phyloP scores from a whole-genome alignment of 257 asterid genomes.

The Nicotiana benthamiana region DNA sequence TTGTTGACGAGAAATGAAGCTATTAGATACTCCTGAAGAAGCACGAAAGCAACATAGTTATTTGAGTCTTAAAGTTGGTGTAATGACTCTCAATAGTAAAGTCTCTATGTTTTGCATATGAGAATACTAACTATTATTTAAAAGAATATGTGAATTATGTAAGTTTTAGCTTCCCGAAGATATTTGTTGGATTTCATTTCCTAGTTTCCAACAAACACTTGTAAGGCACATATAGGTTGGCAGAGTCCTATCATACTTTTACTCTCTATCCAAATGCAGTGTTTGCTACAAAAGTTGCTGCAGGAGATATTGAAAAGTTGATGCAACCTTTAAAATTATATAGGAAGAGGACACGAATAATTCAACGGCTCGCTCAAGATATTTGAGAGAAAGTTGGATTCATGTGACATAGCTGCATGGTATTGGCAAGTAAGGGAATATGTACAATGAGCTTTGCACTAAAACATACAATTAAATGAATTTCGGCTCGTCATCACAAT shows the following conservation, averaged over 20 bases:
- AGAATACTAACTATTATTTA: neutral
- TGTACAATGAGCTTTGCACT: neutral
- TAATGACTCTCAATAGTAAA: neutral
- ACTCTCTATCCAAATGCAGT: constrained; percentile 70
- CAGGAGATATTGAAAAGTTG: constrained; percentile 41
- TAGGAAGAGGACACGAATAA: constrained; percentile 48
- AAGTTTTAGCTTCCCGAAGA: neutral
- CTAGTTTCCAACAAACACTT: neutral
- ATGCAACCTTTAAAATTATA: constrained; percentile 59
- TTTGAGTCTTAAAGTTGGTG: neutral
- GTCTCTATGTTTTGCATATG: neutral
- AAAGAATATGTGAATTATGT: neutral
- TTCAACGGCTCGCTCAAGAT: constrained; percentile 47
- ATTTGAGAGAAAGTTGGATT: constrained; percentile 56
- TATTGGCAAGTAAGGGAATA: constrained; percentile 66
- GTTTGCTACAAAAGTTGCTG: constrained; percentile 41
- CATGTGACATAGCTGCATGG: constrained; percentile 73
- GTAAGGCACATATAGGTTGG: constrained; percentile 31
- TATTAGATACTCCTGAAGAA: too few relatives aligned
- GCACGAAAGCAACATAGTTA: neutral
- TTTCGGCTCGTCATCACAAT: neutral
- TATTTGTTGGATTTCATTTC: constrained; percentile 6
- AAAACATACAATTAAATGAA: neutral
- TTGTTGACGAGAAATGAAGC: neutral
- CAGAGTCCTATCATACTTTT: constrained; percentile 42